Base-by-base conservation (phyloP, 2,329 filamentous ascomycete species). In the Hymenotorrendiella dingleyae region DNA sequence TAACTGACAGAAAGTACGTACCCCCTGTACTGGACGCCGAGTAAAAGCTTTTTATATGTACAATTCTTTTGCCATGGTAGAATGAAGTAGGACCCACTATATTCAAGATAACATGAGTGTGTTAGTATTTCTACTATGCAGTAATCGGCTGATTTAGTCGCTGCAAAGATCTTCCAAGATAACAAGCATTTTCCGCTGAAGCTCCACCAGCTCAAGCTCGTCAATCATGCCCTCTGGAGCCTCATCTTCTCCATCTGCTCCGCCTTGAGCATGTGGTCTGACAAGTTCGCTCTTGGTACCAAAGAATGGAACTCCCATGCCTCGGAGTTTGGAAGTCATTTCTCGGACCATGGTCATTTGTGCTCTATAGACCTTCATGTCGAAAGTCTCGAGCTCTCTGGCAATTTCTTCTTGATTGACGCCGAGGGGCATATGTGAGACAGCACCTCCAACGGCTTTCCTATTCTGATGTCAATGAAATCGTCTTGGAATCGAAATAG, bases 361-460 rank as follows among this genome's bases (percentile, higher is more conserved):
- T 3, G 78, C 79, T 42, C 66, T 69, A 52, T 82, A 75, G 12
- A 84, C 75, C 55, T 84, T 84, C 40, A 64, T 62, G 50, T 84
- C 78, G 55, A 79, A 84, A 16, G 66, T 66, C 22, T 64, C 58
- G 6, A 84, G 62, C 58, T 84, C 80, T 36, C 68, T 65, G 24
- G 69, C 60, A 35, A 78, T 64, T 36, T 72, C 68, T 48, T 73
- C 52, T 0, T 54, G 48, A 16, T 35, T 52, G 7, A 52, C 56
- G 23, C 49, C 55, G 4, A 52, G 44, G 11, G 40, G 58, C 7
- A 56, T 55, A 22, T 58, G 45, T 16, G 52, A 54, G 27, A 66
- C 58, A 7, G 60, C 62, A 10, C 68, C 68, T 16, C 70, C 70
- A 19, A 73, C 66, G 9, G 68, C 67, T 37, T 63, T 65, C 50